These are phyloP conservation scores for Boletellus emodensis DNA, from an alignment of 768 basidiomycete species.

Conservation along the genomic window DNA sequence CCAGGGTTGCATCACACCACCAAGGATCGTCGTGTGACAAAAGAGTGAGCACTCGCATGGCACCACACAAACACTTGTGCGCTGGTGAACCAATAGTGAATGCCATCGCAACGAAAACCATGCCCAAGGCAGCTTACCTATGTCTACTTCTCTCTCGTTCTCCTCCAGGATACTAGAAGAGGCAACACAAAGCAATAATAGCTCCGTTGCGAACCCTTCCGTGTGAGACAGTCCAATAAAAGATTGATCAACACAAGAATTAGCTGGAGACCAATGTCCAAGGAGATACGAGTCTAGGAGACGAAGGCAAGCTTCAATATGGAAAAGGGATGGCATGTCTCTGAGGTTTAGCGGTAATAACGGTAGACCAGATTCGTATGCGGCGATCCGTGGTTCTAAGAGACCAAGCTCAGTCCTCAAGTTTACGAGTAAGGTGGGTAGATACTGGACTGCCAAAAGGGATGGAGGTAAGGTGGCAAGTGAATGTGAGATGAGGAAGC, in stretches of 20 bases:
- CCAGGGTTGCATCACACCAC: conserved; percentile 55
- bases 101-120: not conserved
- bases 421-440: conserved; percentile 29
- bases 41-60: conserved; percentile 66
- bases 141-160: conserved; percentile 5
- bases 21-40: conserved; percentile 57
- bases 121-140: conserved; percentile 14
- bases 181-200: conserved; percentile 50
- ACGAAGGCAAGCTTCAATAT: conserved; percentile 52
- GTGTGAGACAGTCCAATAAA: conserved; percentile 6
- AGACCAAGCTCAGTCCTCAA: conserved; percentile 38
- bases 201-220: conserved; percentile 38
- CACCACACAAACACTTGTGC: conserved; percentile 49
- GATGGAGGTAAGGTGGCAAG: conserved; percentile 48
- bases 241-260: conserved; percentile 12
- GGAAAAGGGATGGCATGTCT: conserved; percentile 38
- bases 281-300: conserved; percentile 63
- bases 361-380: conserved; percentile 39
- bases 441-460: conserved; percentile 33
- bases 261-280: conserved; percentile 45
- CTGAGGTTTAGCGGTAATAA: conserved; percentile 30
- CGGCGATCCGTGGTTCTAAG: conserved; percentile 36
- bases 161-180: conserved; percentile 38
- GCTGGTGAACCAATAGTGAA: conserved; percentile 23
- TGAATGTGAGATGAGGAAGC: conserved; percentile 49